These are phyloP conservation scores for Withania somnifera DNA, from an alignment of 305 asterid species.

Conservation along the genomic window DNA sequence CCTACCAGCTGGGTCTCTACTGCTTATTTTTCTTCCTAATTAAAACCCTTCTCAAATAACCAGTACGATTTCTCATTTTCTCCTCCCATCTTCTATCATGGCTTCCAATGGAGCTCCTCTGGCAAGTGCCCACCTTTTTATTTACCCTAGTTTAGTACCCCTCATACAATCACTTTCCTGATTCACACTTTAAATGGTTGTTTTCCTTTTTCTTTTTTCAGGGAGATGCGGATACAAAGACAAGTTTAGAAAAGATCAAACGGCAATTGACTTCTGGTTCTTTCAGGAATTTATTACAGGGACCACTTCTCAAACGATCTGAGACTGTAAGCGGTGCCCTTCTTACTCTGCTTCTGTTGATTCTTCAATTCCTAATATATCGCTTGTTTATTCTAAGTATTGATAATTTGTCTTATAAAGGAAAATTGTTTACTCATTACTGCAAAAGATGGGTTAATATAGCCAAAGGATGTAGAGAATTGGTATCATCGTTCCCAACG, in stretches of 20 bases:
- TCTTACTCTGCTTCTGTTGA: background rate
- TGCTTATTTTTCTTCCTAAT: background rate
- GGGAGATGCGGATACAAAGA: slow-evolving; percentile 65
- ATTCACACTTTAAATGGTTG: background rate
- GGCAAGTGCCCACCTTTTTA: slow-evolving; percentile 24
- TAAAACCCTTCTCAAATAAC: background rate
- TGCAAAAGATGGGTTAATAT: background rate
- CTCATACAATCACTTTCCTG: background rate
- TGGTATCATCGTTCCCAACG: background rate
- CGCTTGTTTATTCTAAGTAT: background rate
- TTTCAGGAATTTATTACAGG: slow-evolving; percentile 84
- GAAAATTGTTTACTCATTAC: background rate
- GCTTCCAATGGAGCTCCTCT: slow-evolving; percentile 65
- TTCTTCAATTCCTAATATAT: background rate
- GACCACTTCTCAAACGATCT: slow-evolving; percentile 96
- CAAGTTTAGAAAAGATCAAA: slow-evolving; percentile 97
- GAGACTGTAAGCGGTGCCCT: slow-evolving; percentile 55
- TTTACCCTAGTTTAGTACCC: background rate
- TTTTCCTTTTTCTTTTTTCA: background rate
- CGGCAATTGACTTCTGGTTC: slow-evolving; percentile 91
- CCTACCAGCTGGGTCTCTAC: background rate
- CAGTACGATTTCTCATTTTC: background rate
- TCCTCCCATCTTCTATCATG: slow-evolving; percentile 20
- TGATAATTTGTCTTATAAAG: background rate
- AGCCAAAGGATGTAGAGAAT: background rate